Evolutionary conservation across 176 grass and related monocot genomes (phyloP), one percentile per base, ranked within the genome.

Genomic region (Ensete glaucum): DNA sequence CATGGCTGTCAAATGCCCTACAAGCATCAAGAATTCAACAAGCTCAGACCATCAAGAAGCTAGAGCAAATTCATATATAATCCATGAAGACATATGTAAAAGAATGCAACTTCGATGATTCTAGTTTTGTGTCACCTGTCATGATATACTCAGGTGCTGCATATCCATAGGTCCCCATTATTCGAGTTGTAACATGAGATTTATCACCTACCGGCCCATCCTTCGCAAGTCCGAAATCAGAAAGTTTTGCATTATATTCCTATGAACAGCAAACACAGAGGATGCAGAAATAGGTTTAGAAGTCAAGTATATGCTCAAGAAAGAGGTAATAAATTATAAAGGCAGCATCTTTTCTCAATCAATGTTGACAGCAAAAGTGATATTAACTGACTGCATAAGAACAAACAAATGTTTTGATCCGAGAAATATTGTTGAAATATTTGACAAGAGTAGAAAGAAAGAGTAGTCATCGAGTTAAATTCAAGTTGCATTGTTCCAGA

Each of bases 161-260:
- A 73, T 87, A 87, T 55, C 85, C 85, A 24, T 72, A 72, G 62
- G 85, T 87, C 11, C 85, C 85, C 85, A 87, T 87, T 65, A 87
- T 87, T 64, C 85, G 81, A 9, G 85, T 87, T 50, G 85, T 83
- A 53, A 87, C 81, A 72, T 87, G 85, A n/a, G 85, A 87, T 50
- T 83, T 76, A 53, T 87, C 85, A 24, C 76, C 85, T 50, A 83
- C 80, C 19, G 85, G 85, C 72, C 85, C 81, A 62, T 81, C 80
- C 77, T 87, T 87, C 56, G 85, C 85, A 26, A 87, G 80, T 25
- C 85, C 85, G 67, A 87, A 87, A 87, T 87, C 85, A 76, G 85
- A 87, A 54, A 87, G 64, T 55, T 83, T 87, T 51, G 85, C 71
- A 66, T 87, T 87, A 74, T 76, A 87, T 2, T 87, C 81, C 85